Base-by-base conservation (phyloP, 257 asterid genomes). In the Prunella vulgaris region DNA sequence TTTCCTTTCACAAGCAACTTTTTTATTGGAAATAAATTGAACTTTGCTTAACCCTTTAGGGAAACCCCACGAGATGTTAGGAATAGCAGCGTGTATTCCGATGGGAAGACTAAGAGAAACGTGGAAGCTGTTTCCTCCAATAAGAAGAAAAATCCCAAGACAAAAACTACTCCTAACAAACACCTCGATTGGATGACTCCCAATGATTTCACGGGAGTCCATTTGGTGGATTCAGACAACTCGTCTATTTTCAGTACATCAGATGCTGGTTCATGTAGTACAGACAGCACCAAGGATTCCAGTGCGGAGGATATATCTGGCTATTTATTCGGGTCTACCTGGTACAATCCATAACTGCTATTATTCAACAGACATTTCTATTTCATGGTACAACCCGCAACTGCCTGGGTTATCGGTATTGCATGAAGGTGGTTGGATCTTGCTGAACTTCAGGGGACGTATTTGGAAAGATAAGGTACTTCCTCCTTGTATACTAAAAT, bases 261-360 rank as follows among this genome's bases (percentile, higher is more conserved):
- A 0, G 89, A 84, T 79, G 79, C 86, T 73, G 84, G 89, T 42
- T 84, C 89, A 3, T 81, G 76, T 44, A 84, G 89, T 59, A 79
- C 87, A 35, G 89, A 84, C 53, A 84, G 89, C 83, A 79, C 86
- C 69, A 84, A 84, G 80, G 89, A 84, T 60, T 82, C 87, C 0
- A 84, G 84, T 58, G 82, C 80, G 10, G 86, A 84, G 63, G 86
- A 84, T 9, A 52, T 84, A 75, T 82, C 89, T 3, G 89, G 86
- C 48, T 84, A 82, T 63, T n/a, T 84, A 52, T 84, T 84, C 17
- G 89, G 89, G 71, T 52, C 87, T 33, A 72, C 22, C 69, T 79
- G 81, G 81, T 75, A 77, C 75, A 44, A 62, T 17, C 77, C 77
- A 0, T 74, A 67, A 71, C 5, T 28, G 27, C 63, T 15, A n/a